Conservation (phyloP, 2,329 filamentous ascomycete genomes). For the Volutella citrinella region DNA sequence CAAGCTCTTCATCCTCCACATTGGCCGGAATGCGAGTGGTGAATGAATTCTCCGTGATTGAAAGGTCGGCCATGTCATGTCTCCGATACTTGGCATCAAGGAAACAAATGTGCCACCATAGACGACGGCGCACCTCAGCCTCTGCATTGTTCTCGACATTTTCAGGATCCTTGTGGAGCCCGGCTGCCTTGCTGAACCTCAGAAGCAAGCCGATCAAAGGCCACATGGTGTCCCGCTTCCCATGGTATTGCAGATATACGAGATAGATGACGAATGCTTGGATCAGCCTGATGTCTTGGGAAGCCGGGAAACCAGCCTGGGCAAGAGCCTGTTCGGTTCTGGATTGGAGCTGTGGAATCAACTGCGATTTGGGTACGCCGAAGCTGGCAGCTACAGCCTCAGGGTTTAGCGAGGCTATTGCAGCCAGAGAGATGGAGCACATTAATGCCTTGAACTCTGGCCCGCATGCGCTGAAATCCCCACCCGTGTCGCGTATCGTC, state of each 20-base stretch:
- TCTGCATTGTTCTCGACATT: constrained; percentile 5
- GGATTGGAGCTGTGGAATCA: constrained; percentile 17
- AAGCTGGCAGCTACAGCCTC: constrained; percentile 16
- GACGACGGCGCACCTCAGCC: constrained; percentile 17
- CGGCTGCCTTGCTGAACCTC: constrained; percentile 19
- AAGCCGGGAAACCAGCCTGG: constrained; percentile 18
- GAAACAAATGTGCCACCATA: constrained; percentile 30
- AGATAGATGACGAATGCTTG: constrained; percentile 27
- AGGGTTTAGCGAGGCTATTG: constrained; percentile 23
- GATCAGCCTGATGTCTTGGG: constrained; percentile 20
- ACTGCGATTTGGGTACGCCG: constrained; percentile 10
- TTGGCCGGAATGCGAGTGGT: constrained; percentile 42
- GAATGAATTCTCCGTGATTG: constrained; percentile 24
- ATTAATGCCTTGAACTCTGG: constrained; percentile 21
- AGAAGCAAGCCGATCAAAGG: constrained; percentile 21
- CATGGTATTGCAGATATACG: constrained; percentile 17
- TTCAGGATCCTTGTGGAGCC: constrained; percentile 12
- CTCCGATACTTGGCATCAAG: constrained; percentile 18
- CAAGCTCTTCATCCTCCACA: constrained; percentile 33
- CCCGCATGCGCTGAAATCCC: constrained; percentile 17
- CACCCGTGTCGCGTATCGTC: constrained; percentile 13
- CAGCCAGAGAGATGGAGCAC: constrained; percentile 24
- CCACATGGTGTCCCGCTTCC: constrained; percentile 20
- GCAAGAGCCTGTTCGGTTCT: constrained; percentile 24
- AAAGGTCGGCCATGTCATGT: constrained; percentile 13